phyloP scores from a whole-genome alignment of 2,329 filamentous ascomycete genomes.

The Hysterium pulicare region DNA sequence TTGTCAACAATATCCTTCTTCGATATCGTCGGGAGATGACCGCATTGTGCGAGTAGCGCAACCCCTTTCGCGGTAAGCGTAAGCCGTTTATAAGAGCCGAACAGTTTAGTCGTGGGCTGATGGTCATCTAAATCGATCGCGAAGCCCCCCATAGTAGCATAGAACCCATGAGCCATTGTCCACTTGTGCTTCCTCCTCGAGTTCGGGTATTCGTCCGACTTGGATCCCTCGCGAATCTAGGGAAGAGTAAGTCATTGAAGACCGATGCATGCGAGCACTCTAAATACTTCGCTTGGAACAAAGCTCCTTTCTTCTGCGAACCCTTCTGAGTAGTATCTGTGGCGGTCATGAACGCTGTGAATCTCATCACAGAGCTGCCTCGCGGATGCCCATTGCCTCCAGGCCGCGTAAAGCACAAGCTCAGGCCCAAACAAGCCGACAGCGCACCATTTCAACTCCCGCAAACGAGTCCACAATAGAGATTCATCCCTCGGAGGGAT shows the following conservation, averaged over 20 bases:
- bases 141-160: conserved; percentile 5
- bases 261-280: no score
- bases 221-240: neutral
- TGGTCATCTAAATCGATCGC: conserved; percentile 11
- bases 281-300: neutral
- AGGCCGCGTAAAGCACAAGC: conserved; percentile 9
- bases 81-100: conserved; percentile 3
- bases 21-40: conserved; percentile 7
- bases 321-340: neutral
- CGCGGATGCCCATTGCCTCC: conserved; percentile 11
- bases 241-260: no score
- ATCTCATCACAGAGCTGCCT: conserved; percentile 8
- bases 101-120: conserved; percentile 1
- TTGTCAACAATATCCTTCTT: conserved; percentile 16
- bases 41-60: conserved; percentile 5
- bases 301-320: neutral
- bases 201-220: neutral
- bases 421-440: conserved; percentile 6
- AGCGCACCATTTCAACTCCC: neutral
- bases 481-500: conserved; percentile 1
- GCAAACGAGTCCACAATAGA: neutral
- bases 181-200: neutral
- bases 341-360: neutral
- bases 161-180: conserved; percentile 5
- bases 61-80: conserved; percentile 8